Base-by-base conservation (phyloP, 2,329 filamentous ascomycete species). In the Penicillium vulpinum region DNA sequence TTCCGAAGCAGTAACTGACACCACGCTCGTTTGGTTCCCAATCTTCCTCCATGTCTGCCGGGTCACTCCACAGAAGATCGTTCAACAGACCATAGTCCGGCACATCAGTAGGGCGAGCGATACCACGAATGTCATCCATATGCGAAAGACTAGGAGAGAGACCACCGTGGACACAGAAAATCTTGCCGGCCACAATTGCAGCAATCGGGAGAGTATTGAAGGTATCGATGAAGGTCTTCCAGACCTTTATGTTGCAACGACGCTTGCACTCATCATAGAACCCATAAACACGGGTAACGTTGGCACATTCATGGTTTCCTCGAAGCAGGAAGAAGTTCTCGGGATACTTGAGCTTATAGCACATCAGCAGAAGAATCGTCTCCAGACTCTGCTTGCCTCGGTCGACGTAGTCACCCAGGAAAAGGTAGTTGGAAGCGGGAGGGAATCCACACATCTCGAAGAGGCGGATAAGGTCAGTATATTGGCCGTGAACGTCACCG, bases 361-460 rank as follows among this genome's bases (percentile, higher is more conserved):
- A 96, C 60, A 97, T 82, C 40, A 97, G 81, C 41, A 97, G 83
- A 5, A 96, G 82, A 62, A 97, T 97, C 0, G 93, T 97, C 77
- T 97, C 93, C 59, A 97, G 81, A 40, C 91, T 95, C 75, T 97
- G 92, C 80, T 97, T 97, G 67, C 93, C 93, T 53, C 93, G 88
- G 74, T 97, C 93, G 69, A 97, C 93, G 72, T 97, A 97, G 74
- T 97, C 93, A 50, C 93, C 93, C 4, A 97, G 81, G 77, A 97
- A 97, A 49, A 97, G 83, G 71, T 91, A 97, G 78, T 97, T 97
- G 38, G 92, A 86, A 60, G 85, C 88, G 2, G 93, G 93, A 8
- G 93, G 93, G 70, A 97, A 97, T 5, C 93, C 93, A 72, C 93
- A 97, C 92, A 97, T 97, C 75, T 97, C 93, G 70, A 97, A 97